phyloP scores from a whole-genome alignment of 805 yeast species.

The Ogataea nonfermentans region DNA sequence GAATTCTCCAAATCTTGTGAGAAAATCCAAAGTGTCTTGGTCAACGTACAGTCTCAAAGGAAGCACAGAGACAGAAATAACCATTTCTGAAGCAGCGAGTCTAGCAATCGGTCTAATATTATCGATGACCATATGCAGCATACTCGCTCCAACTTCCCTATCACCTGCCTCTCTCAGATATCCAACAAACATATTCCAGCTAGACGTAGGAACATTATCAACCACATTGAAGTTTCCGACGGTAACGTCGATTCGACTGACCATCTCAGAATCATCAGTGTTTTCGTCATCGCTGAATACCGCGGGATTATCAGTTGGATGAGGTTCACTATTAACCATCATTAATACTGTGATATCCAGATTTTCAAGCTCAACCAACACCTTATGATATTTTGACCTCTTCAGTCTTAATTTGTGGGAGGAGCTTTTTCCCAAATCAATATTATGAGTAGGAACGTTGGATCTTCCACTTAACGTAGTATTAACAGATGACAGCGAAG shows the following conservation, averaged over 20 bases:
- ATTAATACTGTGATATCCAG: constrained; percentile 47
- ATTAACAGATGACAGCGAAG: constrained; percentile 10
- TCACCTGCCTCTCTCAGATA: constrained; percentile 68
- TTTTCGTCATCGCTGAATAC: constrained; percentile 28
- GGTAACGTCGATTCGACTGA: constrained; percentile 48
- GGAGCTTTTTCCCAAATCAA: constrained; percentile 34
- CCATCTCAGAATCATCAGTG: constrained; percentile 40
- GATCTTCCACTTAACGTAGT: constrained; percentile 15
- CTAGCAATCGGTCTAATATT: constrained; percentile 63
- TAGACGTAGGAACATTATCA: constrained; percentile 82
- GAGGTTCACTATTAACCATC: constrained; percentile 41
- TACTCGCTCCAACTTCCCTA: constrained; percentile 63
- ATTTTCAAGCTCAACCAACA: constrained; percentile 53
- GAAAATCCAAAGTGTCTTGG: constrained; percentile 87
- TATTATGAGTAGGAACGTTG: constrained; percentile 21
- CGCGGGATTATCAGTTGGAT: constrained; percentile 23
- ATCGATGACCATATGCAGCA: constrained; percentile 53
- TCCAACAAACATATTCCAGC: constrained; percentile 84
- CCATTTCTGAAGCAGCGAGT: constrained; percentile 68
- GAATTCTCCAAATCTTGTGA: constrained; percentile 78
- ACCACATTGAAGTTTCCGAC: constrained; percentile 57
- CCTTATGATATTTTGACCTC: constrained; percentile 63
- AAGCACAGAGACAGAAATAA: constrained; percentile 50
- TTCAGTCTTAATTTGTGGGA: constrained; percentile 52
- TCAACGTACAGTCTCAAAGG: constrained; percentile 86